These are phyloP conservation scores for Kazachstania africana DNA, from an alignment of 805 yeast species.

Conservation along the genomic window DNA sequence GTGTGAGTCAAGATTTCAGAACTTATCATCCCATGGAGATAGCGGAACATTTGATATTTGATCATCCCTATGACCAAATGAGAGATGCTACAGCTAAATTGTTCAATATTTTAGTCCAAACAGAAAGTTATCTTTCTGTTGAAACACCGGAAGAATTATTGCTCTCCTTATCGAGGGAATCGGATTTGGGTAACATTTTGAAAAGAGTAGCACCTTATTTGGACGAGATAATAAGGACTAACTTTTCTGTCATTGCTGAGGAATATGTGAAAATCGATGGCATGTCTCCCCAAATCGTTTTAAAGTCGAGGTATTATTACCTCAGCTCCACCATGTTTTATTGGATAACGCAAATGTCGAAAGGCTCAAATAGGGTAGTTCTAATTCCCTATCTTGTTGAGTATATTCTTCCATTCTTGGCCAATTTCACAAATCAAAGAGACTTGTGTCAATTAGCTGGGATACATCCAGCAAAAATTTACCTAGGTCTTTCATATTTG, in stretches of 20 bases:
- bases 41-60: constrained; percentile 32
- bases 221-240: constrained; percentile 27
- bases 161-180: constrained; percentile 6
- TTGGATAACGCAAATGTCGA: constrained; percentile 44
- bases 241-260: constrained; percentile 34
- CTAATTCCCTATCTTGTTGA: constrained; percentile 40
- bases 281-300: constrained; percentile 41
- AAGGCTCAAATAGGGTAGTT: constrained; percentile 41
- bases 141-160: constrained; percentile 7
- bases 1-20: constrained; percentile 43
- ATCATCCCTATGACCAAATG: constrained; percentile 64
- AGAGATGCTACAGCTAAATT: constrained; percentile 56
- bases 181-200: constrained; percentile 28
- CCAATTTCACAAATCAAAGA: constrained; percentile 51
- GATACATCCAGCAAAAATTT: constrained; percentile 40
- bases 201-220: constrained; percentile 25
- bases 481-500: constrained; percentile 36
- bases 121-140: constrained; percentile 16
- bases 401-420: constrained; percentile 56
- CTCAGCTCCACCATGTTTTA: constrained; percentile 52
- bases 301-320: constrained; percentile 50
- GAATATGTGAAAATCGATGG: constrained; percentile 27
- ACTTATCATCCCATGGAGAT: constrained; percentile 38
- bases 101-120: constrained; percentile 26
- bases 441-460: constrained; percentile 70